These are phyloP conservation scores for Fusarium nelsonii DNA, from an alignment of 2,329 filamentous ascomycete species.

Conservation along the genomic window DNA sequence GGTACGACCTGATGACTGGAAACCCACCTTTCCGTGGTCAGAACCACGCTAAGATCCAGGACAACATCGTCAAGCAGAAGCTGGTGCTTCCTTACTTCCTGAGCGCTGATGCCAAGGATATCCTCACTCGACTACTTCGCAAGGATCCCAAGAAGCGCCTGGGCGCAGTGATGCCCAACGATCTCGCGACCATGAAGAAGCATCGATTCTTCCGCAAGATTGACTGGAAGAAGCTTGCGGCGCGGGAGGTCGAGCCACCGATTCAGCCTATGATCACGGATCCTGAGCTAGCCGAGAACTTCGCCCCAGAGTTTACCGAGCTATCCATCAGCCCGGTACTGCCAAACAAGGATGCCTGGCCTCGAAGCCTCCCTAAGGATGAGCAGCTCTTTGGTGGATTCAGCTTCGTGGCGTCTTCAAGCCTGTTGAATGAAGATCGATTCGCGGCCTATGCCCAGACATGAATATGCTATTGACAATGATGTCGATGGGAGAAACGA, in stretches of 20 bases:
- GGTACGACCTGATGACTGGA: constrained; percentile 92
- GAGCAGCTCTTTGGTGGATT: constrained; percentile 73
- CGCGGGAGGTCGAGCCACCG: constrained; percentile 85
- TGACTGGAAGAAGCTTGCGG: constrained; percentile 89
- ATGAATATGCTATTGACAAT: constrained; percentile 20
- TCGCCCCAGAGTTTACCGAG: constrained; percentile 90
- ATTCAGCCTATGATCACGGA: constrained; percentile 96
- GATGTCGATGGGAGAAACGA: not conserved
- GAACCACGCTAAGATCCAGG: constrained; percentile 94
- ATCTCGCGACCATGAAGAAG: constrained; percentile 85
- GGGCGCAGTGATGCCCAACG: constrained; percentile 88
- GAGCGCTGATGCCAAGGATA: constrained; percentile 90
- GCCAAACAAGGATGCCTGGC: constrained; percentile 59
- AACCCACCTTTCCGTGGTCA: constrained; percentile 89
- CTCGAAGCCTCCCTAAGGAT: constrained; percentile 59
- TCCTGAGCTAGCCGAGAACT: constrained; percentile 96
- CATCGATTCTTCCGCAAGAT: constrained; percentile 98
- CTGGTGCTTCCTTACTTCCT: constrained; percentile 90
- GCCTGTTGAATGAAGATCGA: constrained; percentile 64
- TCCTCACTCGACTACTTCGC: constrained; percentile 87
- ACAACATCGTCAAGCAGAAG: constrained; percentile 96
- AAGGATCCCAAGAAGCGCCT: constrained; percentile 94
- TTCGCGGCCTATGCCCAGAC: constrained; percentile 52
- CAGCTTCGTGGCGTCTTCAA: constrained; percentile 71
- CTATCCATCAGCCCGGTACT: constrained; percentile 82